A percentile compares a stretch with the other conserved stretches of the same genome.
These are phyloP conservation scores for Pezicula radicicola DNA, from an alignment of 2,329 filamentous ascomycete species.

Conservation along the genomic window DNA sequence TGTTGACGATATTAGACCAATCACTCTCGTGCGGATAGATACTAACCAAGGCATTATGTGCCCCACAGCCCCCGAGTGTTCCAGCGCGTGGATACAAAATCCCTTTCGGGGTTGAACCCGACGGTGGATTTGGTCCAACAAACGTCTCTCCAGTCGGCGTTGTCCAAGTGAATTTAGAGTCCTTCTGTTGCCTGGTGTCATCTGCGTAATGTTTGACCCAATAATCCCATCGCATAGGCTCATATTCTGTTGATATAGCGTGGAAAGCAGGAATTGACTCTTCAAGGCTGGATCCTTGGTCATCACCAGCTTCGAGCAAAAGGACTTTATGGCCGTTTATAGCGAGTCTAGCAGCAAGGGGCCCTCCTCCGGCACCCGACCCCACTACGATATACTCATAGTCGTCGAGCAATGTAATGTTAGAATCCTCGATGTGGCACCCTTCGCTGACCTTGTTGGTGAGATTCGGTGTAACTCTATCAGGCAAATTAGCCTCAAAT, in stretches of 20 bases:
- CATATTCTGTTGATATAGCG: conserved; percentile 42
- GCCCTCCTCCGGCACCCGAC: conserved; percentile 46
- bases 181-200: conserved; percentile 37
- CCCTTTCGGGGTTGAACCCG: conserved; percentile 15
- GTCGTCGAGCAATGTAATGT: no score
- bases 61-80: conserved; percentile 21
- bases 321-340: conserved; percentile 47
- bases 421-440: no score
- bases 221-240: conserved; percentile 48
- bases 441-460: no score
- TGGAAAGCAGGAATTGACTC: conserved; percentile 46
- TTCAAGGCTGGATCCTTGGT: conserved; percentile 38
- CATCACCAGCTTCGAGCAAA: conserved; percentile 50
- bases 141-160: conserved; percentile 18
- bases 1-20: conserved; percentile 9
- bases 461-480: no score
- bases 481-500: no score
- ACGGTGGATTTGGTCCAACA: conserved; percentile 17
- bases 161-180: conserved; percentile 46
- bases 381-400: conserved; percentile 54
- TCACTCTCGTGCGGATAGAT: conserved; percentile 12
- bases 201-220: conserved; percentile 50
- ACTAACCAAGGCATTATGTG: conserved; percentile 13
- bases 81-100: conserved; percentile 22
- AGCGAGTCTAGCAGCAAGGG: conserved; percentile 46